These are phyloP conservation scores for Collybia sordida DNA, from an alignment of 768 basidiomycete species.

Conservation along the genomic window DNA sequence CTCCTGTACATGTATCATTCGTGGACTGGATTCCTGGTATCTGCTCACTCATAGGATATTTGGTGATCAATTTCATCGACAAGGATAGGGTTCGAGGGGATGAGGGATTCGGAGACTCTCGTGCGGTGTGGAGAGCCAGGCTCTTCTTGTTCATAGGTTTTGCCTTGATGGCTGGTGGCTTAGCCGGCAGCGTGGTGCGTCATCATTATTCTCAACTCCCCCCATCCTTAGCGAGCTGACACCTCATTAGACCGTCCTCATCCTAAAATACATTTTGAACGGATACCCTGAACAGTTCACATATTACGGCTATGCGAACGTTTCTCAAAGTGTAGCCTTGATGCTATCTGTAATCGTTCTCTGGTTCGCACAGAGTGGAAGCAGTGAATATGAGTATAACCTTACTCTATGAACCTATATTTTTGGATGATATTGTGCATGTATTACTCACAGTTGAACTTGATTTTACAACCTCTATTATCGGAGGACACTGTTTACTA, in stretches of 20 bases:
- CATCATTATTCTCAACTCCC: background rate
- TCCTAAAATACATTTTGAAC: constrained; percentile 86
- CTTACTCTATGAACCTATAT: constrained; percentile 55
- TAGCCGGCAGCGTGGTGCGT: constrained; percentile 96
- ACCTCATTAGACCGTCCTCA: constrained; percentile 69
- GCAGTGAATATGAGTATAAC: constrained; percentile 92
- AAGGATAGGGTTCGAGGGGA: constrained; percentile 85
- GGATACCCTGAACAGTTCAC: constrained; percentile 72
- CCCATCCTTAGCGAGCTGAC: background rate
- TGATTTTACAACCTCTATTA: too few species aligned
- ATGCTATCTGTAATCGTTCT: constrained; percentile 86
- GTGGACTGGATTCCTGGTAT: constrained; percentile 98
- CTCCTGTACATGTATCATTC: constrained; percentile 77
- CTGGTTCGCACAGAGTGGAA: constrained; percentile 87
- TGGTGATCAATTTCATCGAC: constrained; percentile 92
- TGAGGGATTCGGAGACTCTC: constrained; percentile 76
- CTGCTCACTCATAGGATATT: constrained; percentile 87
- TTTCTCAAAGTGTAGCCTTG: constrained; percentile 86
- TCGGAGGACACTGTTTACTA: too few species aligned
- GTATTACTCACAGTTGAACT: background rate
- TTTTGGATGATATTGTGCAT: background rate
- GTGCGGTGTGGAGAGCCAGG: constrained; percentile 89
- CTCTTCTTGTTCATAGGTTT: constrained; percentile 93
- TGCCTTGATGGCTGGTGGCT: constrained; percentile 94
- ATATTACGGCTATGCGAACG: constrained; percentile 94